Conservation (phyloP, 176 grass and related monocot species). For the Carex parvula region DNA sequence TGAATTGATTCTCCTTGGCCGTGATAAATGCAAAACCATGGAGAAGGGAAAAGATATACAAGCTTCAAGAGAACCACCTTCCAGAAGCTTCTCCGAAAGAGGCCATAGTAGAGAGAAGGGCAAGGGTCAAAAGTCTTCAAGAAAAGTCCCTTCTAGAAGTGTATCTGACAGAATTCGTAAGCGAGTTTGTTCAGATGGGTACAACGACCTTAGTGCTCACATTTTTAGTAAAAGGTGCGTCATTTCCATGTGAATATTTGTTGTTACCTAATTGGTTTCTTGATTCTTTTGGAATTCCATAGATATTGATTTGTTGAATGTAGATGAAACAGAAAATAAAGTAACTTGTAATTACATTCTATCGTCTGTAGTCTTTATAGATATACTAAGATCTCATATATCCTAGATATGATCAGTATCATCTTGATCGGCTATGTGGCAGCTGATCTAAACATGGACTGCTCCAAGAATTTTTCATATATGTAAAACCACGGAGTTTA, state of each 20-base stretch:
- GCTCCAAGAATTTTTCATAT: not conserved
- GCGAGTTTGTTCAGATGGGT: not conserved
- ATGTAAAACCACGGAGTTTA: not conserved
- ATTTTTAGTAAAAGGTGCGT: slow-evolving; percentile 11
- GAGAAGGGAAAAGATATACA: not conserved
- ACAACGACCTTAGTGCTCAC: not conserved
- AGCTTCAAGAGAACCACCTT: slow-evolving; percentile 19
- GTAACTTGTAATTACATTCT: not conserved
- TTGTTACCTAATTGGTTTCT: not conserved
- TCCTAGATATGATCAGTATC: not conserved
- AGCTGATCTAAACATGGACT: not conserved
- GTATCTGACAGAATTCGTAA: slow-evolving; percentile 2
- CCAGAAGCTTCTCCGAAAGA: slow-evolving; percentile 13
- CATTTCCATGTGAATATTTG: not conserved
- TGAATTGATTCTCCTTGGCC: slow-evolving; percentile 6
- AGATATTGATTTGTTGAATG: not conserved
- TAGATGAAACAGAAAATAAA: not conserved
- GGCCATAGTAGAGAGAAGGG: not conserved
- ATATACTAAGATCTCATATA: not conserved
- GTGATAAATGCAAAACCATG: slow-evolving; percentile 11
- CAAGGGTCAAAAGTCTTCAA: not conserved
- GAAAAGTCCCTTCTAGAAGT: not conserved
- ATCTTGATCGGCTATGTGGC: not conserved
- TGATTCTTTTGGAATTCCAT: not conserved
- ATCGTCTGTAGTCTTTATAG: not conserved